Conservation (phyloP, 805 yeast genomes). For the Starmerella lactis-condensi region DNA sequence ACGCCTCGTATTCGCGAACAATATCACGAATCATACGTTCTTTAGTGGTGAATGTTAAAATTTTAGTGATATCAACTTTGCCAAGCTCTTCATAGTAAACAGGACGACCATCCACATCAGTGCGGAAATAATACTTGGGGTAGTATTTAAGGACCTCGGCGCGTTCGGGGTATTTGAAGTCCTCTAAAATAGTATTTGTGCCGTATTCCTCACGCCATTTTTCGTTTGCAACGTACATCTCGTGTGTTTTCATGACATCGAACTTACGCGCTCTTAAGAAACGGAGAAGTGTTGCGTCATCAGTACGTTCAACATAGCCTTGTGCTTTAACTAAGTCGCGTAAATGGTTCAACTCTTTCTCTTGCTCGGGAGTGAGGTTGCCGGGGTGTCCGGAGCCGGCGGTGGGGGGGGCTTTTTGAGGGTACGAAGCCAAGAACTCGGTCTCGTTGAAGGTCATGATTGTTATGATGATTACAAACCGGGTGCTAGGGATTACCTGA, state of each 20-base stretch:
- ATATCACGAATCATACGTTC: conserved; percentile 91
- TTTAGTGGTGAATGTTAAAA: conserved; percentile 84
- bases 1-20: conserved; percentile 95
- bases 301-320: conserved; percentile 63
- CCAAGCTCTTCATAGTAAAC: conserved; percentile 89
- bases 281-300: conserved; percentile 65
- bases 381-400: conserved; percentile 68
- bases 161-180: conserved; percentile 86
- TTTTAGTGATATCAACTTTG: conserved; percentile 67
- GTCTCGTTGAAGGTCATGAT: conserved; percentile 10
- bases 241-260: conserved; percentile 56
- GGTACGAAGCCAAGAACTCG: conserved; percentile 32
- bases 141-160: conserved; percentile 71
- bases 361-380: conserved; percentile 51
- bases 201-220: conserved; percentile 81
- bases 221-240: conserved; percentile 76
- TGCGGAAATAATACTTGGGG: conserved; percentile 95
- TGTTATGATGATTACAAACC: too few relatives aligned
- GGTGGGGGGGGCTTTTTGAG: conserved; percentile 47
- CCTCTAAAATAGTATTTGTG: conserved; percentile 65
- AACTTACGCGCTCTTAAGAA: conserved; percentile 92
- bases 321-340: conserved; percentile 37
- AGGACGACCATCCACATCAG: conserved; percentile 94
- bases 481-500: too few relatives aligned
- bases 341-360: conserved; percentile 37